Conservation (phyloP, 2,329 filamentous ascomycete genomes). For the Dothistroma septosporum region DNA sequence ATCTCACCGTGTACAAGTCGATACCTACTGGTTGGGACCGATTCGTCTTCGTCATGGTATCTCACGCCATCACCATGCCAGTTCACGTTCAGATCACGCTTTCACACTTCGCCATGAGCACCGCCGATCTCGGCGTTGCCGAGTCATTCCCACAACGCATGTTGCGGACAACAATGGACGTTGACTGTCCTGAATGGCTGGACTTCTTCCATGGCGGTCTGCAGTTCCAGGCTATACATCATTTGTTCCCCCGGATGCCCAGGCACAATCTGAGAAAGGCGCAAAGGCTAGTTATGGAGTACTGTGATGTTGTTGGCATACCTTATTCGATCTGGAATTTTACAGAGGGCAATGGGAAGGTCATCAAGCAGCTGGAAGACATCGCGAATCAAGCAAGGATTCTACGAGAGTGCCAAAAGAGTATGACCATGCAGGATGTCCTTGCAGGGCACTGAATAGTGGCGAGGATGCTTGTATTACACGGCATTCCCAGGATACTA, state of each 20-base stretch:
- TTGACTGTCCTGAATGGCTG: conserved; percentile 67
- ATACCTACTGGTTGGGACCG: conserved; percentile 58
- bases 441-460: conserved; percentile 28
- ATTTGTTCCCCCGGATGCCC: conserved; percentile 65
- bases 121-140: conserved; percentile 57
- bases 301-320: conserved; percentile 61
- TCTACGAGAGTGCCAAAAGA: conserved; percentile 53
- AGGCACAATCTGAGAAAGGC: conserved; percentile 62
- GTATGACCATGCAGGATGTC: conserved; percentile 34
- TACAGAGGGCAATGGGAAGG: conserved; percentile 58
- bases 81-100: conserved; percentile 70
- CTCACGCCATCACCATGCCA: conserved; percentile 62
- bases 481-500: not conserved
- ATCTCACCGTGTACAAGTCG: conserved; percentile 57
- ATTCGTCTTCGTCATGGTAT: conserved; percentile 59
- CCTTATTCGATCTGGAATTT: conserved; percentile 61
- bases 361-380: conserved; percentile 53
- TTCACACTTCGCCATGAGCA: conserved; percentile 69
- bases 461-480: not conserved
- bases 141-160: conserved; percentile 68
- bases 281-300: conserved; percentile 58
- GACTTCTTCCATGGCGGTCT: conserved; percentile 69
- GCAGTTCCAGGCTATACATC: conserved; percentile 69
- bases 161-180: conserved; percentile 69
- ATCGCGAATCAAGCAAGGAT: conserved; percentile 59